Evolutionary conservation across 805 yeast genomes (phyloP), one percentile per base, ranked within the genome.

Genomic region (Geotrichum ghanense): DNA sequence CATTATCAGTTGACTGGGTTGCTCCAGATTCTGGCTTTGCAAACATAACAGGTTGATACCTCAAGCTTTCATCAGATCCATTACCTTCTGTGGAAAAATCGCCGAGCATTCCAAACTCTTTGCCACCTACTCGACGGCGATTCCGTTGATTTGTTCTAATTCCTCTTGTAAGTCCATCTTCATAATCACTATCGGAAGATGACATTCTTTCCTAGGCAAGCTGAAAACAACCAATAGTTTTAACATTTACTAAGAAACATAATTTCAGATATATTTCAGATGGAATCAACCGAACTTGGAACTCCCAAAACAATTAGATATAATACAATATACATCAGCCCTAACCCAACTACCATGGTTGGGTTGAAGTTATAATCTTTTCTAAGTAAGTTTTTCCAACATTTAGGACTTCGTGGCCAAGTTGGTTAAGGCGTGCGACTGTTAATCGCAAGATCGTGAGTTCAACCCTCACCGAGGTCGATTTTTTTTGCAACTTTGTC

Each of bases 381-480:
- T n/a, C n/a, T n/a, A n/a, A n/a, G n/a, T 10, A 31, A 31, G 16
- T 31, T 31, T 5, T 6, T 10, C 19, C 19, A 16, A n/a, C 16
- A 31, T 31, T 5, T 4, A 42, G 25, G 67, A 63, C 67, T 63
- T 55, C 64, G 67, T 65, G 69, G 69, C 69, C 69, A 65, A 65
- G 69, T 58, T 65, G 69, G 69, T 56, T 64, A 65, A 65, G 69
- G 69, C 69, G 67, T 65, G 65, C 68, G 69, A 65, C 69, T 65
- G 69, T 65, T 65, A 64, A 65, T 65, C 70, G 68, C 65, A 65
- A 65, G 70, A 65, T 64, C 69, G 69, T 55, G 68, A 65, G 69
- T 65, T 65, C 69, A 61, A 65, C 55, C 69, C 69, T 65, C 68
- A 54, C 69, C 68, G 64, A 50, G 69, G 66, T 63, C 69, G 69